phyloP scores from a whole-genome alignment of 140 eudicot species.

The Artemisia princeps region DNA sequence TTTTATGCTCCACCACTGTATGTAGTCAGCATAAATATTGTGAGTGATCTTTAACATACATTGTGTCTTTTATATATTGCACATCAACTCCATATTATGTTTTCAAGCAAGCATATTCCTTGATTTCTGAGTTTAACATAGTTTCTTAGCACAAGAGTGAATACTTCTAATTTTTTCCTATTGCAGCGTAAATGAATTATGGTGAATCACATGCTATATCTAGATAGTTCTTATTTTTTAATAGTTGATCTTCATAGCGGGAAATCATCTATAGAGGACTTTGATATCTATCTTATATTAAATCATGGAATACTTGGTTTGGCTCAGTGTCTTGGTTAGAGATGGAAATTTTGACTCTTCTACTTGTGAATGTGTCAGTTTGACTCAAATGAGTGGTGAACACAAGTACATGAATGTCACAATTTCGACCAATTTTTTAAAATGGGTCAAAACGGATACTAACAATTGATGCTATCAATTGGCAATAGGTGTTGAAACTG shows the following conservation, averaged over 20 bases:
- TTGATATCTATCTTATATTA: not conserved
- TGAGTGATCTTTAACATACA: slow-evolving; percentile 30
- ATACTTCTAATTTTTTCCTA: too few species aligned
- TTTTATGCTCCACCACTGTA: slow-evolving; percentile 91
- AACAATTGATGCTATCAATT: too few species aligned
- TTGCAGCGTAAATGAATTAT: too few species aligned
- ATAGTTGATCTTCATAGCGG: too few species aligned
- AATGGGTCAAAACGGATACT: too few species aligned
- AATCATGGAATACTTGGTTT: not conserved
- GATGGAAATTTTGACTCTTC: not conserved
- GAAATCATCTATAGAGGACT: not conserved
- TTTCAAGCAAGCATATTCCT: too few species aligned
- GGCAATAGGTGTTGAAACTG: too few species aligned
- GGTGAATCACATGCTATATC: not conserved
- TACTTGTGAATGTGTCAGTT: not conserved
- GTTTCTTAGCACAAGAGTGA: not conserved
- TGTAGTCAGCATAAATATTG: slow-evolving; percentile 96
- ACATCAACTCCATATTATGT: not conserved
- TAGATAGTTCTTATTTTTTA: not conserved
- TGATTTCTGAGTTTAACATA: slow-evolving; percentile 7
- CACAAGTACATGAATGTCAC: too few species aligned
- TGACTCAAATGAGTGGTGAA: not conserved
- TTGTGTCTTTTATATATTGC: not conserved
- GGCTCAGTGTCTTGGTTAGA: not conserved
- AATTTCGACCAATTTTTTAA: too few species aligned